Evolutionary conservation across 768 basidiomycete genomes (phyloP).

Genomic region (Lactarius sp.): DNA sequence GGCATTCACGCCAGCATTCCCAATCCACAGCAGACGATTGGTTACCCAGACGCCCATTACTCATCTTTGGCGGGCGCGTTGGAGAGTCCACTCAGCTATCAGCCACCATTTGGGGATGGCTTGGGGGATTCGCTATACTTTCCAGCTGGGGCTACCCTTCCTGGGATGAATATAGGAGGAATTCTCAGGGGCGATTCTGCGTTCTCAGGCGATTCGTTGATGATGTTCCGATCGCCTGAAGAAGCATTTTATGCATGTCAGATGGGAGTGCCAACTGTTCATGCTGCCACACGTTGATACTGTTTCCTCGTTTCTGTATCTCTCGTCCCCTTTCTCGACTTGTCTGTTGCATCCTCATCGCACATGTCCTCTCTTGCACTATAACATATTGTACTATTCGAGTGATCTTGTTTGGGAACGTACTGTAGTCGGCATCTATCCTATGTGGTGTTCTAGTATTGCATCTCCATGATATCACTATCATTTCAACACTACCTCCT

Average conservation of each 20-base stretch:
- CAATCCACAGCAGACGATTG: neutral
- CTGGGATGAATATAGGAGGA: slow-evolving; percentile 5
- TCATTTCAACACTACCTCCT: neutral
- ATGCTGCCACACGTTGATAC: neutral
- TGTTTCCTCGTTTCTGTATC: neutral
- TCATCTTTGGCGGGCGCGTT: slow-evolving; percentile 11
- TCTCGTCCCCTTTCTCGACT: neutral
- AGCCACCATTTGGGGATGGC: slow-evolving; percentile 20
- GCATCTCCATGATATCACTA: neutral
- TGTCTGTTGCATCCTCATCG: neutral
- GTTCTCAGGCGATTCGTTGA: slow-evolving; percentile 1
- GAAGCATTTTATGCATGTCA: slow-evolving; percentile 4
- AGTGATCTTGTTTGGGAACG: neutral
- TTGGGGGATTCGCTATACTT: slow-evolving; percentile 7
- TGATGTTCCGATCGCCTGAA: slow-evolving; percentile 10
- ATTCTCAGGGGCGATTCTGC: slow-evolving; percentile 4
- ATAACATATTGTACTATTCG: neutral
- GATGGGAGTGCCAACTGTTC: neutral
- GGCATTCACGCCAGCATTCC: neutral
- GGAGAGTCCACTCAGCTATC: slow-evolving; percentile 10
- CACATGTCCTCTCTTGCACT: neutral
- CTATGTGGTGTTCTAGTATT: neutral
- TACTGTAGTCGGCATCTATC: slow-evolving; percentile 3
- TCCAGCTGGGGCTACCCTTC: neutral
- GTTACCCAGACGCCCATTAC: neutral